Evolutionary conservation across 768 basidiomycete species (phyloP), one percentile per base, ranked within the genome.

Genomic region (Rhizopogon rudus): DNA sequence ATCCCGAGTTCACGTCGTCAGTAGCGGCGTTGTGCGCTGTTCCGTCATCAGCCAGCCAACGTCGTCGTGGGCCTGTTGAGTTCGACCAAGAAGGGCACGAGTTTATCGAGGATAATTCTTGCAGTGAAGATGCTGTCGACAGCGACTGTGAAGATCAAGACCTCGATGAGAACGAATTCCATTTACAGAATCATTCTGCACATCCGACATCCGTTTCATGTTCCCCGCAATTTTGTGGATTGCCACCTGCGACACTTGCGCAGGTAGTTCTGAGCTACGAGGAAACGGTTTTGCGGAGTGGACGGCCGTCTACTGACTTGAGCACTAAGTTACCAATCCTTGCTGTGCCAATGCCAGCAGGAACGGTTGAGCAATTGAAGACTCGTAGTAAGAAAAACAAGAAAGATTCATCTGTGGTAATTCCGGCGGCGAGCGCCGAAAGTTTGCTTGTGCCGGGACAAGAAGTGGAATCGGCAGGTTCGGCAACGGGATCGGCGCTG

Each of bases 1-100:
- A 82, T 66, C 77, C 81, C 8, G 76, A 77, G 48, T 79, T 82
- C 62, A 74, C 70, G 9, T 67, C 75, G 3, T 78, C 79, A 48
- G 76, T 81, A 20, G 75, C 71, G 17, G 71, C 68, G 35, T 60
- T 67, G n/a, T 62, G 66, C 16, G 60, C 60, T 17, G 63, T 58
- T 14, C 72, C 65, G 6, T 67, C 65, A 41, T 59, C 66, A 12
- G 64, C 67, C 28, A 68, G 67, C 20, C 66, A 66, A 31, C 68
- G 66, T 37, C 71, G 69, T 45, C 69, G 69, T 49, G 69, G 66
- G 22, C 65, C 66, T 9, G 42, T 70, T 53, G 74, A 74, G 54
- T 76, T 68, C 55, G 71, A 68, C 41, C 64, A 63, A 40, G 70
- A 65, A 41, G 70, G 71, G 54, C 67, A 72, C 52, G 71, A 69